Evolutionary conservation across 2,329 filamentous ascomycete genomes (phyloP), one percentile per base, ranked within the genome.

Genomic region (Clonostachys sp.): DNA sequence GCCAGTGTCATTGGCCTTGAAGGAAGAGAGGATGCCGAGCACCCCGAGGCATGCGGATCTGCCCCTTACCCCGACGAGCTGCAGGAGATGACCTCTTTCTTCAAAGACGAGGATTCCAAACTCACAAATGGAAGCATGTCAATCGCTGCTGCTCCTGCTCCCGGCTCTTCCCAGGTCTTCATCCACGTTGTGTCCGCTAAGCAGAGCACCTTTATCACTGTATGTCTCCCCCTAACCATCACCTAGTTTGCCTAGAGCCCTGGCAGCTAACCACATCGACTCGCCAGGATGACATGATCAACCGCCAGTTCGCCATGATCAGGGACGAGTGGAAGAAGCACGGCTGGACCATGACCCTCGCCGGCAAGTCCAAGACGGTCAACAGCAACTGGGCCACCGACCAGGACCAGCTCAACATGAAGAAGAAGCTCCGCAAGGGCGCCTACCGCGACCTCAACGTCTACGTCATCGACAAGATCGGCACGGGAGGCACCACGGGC

Each of bases 391-490:
- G 63, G 63, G 58, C 48, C 41, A 9, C 6, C n/a, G 48, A 50
- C 36, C 46, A 51, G 30, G 53, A 54, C 44, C 65, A 74, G 57
- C 49, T 66, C 39, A 60, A 56, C 42, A 75, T 75, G 71, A 74
- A 74, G 65, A 57, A 55, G 18, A 54, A 66, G 33, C 67, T 76
- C 42, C 69, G 71, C 56, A 65, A 72, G 60, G 68, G 68, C 48
- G 61, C 54, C 42, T 71, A 71, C 55, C 45, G 57, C 10, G 61
- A 68, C 51, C 66, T 77, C 46, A 77, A 77, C 64, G 38, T 76
- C 41, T 76, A 76, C 66, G 72, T 73, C 60, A 60, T 40, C 16
- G 47, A 48, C 24, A 34, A 41, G 4, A 44, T 69, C 51, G 62
- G 58, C 44, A 30, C 24, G 8, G 24, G 24, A 4, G 60, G 58